Conservation (phyloP, 768 basidiomycete genomes). For the Pholiota molesta region DNA sequence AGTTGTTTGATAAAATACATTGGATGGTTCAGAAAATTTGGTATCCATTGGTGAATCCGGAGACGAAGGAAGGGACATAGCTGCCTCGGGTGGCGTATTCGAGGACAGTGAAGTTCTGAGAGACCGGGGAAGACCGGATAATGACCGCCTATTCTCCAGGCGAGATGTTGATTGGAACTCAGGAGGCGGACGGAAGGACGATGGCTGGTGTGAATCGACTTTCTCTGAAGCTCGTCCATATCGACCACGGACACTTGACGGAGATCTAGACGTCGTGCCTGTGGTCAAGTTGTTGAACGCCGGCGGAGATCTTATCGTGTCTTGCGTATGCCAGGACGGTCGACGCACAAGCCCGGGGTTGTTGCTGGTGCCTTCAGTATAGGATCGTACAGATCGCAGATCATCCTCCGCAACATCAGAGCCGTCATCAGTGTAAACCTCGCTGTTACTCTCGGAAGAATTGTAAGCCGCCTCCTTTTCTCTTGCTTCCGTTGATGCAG, state of each 20-base stretch:
- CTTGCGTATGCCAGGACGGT: conserved; percentile 52
- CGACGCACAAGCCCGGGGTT: conserved; percentile 37
- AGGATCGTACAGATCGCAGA: conserved; percentile 68
- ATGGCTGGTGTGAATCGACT: conserved; percentile 24
- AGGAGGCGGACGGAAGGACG: conserved; percentile 25
- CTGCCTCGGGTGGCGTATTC: conserved; percentile 37
- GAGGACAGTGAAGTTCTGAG: conserved; percentile 43
- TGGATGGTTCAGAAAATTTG: conserved; percentile 47
- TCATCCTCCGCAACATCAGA: conserved; percentile 71
- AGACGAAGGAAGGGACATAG: conserved; percentile 51
- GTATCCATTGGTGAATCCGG: conserved; percentile 43
- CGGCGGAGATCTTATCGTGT: conserved; percentile 15
- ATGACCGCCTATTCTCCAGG: conserved; percentile 45
- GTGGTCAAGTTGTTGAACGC: conserved; percentile 16
- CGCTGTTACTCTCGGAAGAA: conserved; percentile 67
- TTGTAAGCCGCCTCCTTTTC: conserved; percentile 48
- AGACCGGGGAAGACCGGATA: conserved; percentile 46
- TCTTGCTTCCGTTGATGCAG: conserved; percentile 62
- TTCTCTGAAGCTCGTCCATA: conserved; percentile 29
- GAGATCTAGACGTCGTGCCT: conserved; percentile 20
- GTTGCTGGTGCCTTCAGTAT: conserved; percentile 50
- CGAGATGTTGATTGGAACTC: conserved; percentile 34
- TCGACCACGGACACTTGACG: conserved; percentile 28
- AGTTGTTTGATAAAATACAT: conserved; percentile 72
- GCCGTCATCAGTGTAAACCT: conserved; percentile 67